Percentiles rank a stretch among this genome's conserved stretches.
These are phyloP conservation scores for Starmerella roubikii DNA, from an alignment of 805 yeast genomes.

Conservation along the genomic window DNA sequence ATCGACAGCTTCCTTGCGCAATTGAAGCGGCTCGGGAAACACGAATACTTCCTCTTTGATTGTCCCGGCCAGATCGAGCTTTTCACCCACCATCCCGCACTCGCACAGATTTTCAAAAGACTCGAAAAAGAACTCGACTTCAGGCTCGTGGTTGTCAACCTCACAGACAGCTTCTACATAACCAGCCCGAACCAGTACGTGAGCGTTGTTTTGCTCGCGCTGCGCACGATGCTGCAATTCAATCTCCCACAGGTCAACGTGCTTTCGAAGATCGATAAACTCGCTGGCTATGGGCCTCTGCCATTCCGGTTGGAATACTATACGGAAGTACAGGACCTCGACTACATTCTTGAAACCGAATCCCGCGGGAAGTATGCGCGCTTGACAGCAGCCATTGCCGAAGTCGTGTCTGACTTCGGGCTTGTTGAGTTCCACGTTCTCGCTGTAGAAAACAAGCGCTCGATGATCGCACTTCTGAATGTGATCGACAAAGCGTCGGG, in stretches of 20 bases:
- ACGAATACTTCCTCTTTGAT: constrained; percentile 64
- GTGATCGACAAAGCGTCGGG: constrained; percentile 87
- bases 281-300: constrained; percentile 61
- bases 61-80: constrained; percentile 89
- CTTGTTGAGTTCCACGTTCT: constrained; percentile 80
- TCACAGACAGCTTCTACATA: constrained; percentile 70
- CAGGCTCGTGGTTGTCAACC: constrained; percentile 58
- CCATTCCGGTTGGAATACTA: constrained; percentile 73
- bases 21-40: constrained; percentile 41
- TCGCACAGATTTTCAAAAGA: constrained; percentile 50
- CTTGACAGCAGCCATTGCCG: constrained; percentile 65
- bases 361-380: constrained; percentile 36
- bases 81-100: constrained; percentile 75
- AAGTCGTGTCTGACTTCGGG: constrained; percentile 74
- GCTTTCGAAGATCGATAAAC: constrained; percentile 74
- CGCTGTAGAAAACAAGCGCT: constrained; percentile 78
- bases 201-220: constrained; percentile 62
- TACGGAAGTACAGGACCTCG: constrained; percentile 81
- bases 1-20: constrained; percentile 46
- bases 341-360: constrained; percentile 49
- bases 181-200: constrained; percentile 83
- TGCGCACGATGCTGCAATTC: constrained; percentile 84
- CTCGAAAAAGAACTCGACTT: constrained; percentile 53
- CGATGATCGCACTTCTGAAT: constrained; percentile 73
- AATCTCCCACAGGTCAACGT: constrained; percentile 90